A percentile compares a stretch with the other conserved stretches of the same genome.
Conservation (phyloP, 139 green algal species). For the Coelastrella sp. region DNA sequence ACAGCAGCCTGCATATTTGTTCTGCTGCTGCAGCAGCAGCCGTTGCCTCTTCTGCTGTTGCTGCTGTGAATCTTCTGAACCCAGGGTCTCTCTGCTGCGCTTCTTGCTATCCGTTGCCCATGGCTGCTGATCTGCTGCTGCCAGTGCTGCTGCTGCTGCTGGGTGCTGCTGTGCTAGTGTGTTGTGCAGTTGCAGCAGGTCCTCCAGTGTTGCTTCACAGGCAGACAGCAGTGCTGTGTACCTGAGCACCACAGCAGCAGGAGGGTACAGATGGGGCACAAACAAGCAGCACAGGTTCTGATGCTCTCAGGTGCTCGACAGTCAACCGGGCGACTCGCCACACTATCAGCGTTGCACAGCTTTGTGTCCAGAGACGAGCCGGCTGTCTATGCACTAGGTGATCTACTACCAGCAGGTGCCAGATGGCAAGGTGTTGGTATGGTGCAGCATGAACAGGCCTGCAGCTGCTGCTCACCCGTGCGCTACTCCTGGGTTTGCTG, state of each 20-base stretch:
- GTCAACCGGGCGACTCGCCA: too few species aligned
- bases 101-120: neutral
- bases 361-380: neutral
- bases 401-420: too few species aligned
- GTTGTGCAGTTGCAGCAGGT: conserved; percentile 65
- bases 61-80: neutral
- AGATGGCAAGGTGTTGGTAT: too few species aligned
- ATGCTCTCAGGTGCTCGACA: too few species aligned
- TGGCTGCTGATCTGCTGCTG: neutral
- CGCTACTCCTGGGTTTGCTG: neutral
- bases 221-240: neutral
- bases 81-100: neutral
- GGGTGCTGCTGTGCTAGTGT: conserved; percentile 62
- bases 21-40: neutral
- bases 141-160: conserved; percentile 42
- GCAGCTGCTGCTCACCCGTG: conserved; percentile 9
- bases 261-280: neutral
- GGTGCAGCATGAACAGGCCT: too few species aligned
- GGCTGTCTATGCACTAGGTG: too few species aligned
- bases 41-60: neutral
- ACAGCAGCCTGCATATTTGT: neutral
- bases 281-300: too few species aligned
- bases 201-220: conserved; percentile 42
- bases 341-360: neutral
- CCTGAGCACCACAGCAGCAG: conserved; percentile 16